Conservation (phyloP, 2,329 filamentous ascomycete species). For the Raffaelea arxii region DNA sequence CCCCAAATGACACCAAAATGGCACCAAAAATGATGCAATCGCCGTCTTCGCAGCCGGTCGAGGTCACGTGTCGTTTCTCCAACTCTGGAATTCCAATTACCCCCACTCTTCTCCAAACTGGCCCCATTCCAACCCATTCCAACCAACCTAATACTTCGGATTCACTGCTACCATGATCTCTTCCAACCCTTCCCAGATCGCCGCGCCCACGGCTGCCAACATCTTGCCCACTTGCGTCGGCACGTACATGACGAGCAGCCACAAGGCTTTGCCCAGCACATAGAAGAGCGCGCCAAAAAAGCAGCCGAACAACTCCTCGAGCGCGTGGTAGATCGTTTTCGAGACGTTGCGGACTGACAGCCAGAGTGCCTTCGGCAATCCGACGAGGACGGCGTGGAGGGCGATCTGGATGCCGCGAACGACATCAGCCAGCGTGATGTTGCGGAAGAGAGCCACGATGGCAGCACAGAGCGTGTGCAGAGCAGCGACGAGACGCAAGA, state of each 20-base stretch:
- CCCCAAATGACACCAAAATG: no score
- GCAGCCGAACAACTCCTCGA: constrained; percentile 21
- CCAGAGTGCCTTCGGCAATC: constrained; percentile 16
- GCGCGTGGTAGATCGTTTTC: constrained; percentile 15
- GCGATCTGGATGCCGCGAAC: constrained; percentile 24
- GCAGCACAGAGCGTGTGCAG: constrained; percentile 26
- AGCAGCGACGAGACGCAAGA: constrained; percentile 20
- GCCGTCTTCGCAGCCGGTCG: no score
- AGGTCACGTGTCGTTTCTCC: no score
- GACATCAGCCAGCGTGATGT: constrained; percentile 29
- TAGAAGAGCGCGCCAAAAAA: constrained; percentile 18
- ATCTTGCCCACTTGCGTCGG: constrained; percentile 4
- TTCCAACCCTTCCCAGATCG: not conserved
- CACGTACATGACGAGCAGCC: not conserved
- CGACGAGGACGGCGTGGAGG: constrained; percentile 15
- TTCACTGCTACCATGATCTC: constrained; percentile 6
- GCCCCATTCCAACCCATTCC: no score
- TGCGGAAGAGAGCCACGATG: constrained; percentile 22
- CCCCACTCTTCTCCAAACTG: no score
- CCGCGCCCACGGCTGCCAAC: constrained; percentile 1
- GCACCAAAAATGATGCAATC: no score
- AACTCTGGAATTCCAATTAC: no score
- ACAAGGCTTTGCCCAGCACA: not conserved
- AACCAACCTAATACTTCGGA: constrained; percentile 7
- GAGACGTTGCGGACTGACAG: constrained; percentile 15